Conservation (phyloP, 345 rosid species). For the Rhodamnia rubescens region DNA sequence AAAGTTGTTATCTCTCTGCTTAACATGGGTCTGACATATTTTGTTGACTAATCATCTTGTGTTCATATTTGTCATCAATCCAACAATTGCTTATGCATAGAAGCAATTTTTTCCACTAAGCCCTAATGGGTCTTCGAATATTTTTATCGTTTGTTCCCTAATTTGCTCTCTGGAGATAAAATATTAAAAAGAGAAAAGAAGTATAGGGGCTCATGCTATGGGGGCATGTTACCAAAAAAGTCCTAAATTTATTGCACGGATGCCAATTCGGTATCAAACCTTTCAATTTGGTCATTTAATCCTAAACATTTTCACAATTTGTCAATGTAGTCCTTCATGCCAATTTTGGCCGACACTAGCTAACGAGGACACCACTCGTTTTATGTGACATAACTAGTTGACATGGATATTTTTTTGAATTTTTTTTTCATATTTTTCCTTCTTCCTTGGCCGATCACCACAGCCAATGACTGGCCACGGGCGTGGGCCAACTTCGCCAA, state of each 20-base stretch:
- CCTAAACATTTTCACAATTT: neutral
- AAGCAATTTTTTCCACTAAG: neutral
- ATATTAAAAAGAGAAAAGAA: neutral
- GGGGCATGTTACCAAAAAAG: neutral
- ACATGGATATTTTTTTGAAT: neutral
- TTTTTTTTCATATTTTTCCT: neutral
- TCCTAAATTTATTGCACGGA: neutral
- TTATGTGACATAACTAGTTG: fast-evolving
- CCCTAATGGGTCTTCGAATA: neutral
- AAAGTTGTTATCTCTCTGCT: neutral
- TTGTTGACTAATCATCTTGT: neutral
- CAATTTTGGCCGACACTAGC: neutral
- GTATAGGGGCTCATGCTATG: neutral
- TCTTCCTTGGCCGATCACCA: neutral
- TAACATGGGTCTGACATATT: neutral
- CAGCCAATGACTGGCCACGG: fast-evolving
- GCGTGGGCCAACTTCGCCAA: neutral
- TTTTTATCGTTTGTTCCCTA: neutral
- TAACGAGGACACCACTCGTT: fast-evolving
- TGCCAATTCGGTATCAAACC: neutral
- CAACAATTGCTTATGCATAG: neutral
- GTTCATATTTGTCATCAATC: neutral
- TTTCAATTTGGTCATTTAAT: neutral
- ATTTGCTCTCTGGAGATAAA: neutral
- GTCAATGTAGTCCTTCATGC: fast-evolving